Evolutionary conservation across 805 yeast species (phyloP).

Genomic region (Lipomyces sp.): DNA sequence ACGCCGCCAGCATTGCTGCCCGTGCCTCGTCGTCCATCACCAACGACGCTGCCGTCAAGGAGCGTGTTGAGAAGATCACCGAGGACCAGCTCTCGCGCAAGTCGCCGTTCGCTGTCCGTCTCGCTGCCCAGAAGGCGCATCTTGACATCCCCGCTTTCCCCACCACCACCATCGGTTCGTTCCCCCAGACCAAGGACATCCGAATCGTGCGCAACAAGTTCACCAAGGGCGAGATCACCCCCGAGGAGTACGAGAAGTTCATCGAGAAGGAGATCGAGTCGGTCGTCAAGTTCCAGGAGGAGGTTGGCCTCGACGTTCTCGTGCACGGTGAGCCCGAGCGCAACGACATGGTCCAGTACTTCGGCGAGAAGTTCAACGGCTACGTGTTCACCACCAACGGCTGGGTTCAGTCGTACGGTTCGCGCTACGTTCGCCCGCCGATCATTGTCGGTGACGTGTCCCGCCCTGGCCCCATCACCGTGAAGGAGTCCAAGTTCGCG

Average conservation of each 20-base stretch:
- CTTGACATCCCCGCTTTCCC: constrained; percentile 98
- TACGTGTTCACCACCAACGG: constrained; percentile 98
- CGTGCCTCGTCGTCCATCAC: constrained; percentile 86
- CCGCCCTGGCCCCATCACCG: constrained; percentile 98
- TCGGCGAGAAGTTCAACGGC: constrained; percentile 98
- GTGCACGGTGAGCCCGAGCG: constrained; percentile 99
- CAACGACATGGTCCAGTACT: constrained; percentile 99
- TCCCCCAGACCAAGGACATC: constrained; percentile 99
- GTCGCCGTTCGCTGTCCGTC: constrained; percentile 81
- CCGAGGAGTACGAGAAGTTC: constrained; percentile 93
- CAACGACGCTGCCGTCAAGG: constrained; percentile 85
- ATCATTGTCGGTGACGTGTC: constrained; percentile 98
- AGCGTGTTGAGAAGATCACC: constrained; percentile 75
- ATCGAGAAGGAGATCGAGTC: constrained; percentile 94
- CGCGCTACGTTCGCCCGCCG: constrained; percentile 99
- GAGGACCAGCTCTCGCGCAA: constrained; percentile 70
- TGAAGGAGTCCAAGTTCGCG: constrained; percentile 98
- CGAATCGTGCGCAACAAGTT: constrained; percentile 98
- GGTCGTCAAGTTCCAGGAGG: constrained; percentile 99
- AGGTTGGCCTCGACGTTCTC: constrained; percentile 93
- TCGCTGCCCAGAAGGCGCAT: constrained; percentile 77
- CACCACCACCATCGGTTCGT: constrained; percentile 99
- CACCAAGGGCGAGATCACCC: constrained; percentile 92
- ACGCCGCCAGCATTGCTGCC: constrained; percentile 79
- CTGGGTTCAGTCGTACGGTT: constrained; percentile 99